Evolutionary conservation across 305 asterid species (phyloP).

Genomic region (Fraxinus ornus): DNA sequence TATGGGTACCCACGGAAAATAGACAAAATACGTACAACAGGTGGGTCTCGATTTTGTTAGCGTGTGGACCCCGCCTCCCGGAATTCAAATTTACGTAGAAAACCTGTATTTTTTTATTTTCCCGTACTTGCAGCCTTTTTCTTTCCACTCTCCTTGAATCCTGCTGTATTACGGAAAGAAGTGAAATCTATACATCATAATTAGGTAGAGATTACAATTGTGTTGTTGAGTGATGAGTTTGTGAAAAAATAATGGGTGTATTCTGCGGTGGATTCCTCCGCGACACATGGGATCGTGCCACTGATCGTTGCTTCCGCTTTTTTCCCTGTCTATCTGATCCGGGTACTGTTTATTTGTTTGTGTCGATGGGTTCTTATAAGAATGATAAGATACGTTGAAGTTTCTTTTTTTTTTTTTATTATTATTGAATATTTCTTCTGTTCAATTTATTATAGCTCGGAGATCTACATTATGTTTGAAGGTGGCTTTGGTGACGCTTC

Average conservation of each 20-base stretch:
- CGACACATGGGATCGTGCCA: conserved; percentile 52
- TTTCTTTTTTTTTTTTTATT: not conserved
- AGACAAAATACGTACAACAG: too few species aligned
- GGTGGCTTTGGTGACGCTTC: conserved; percentile 70
- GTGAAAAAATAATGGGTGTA: conserved; percentile 56
- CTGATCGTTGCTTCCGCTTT: conserved; percentile 71
- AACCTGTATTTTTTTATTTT: not conserved
- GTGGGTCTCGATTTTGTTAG: too few species aligned
- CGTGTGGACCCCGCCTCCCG: too few species aligned
- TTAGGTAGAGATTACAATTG: conserved; percentile 24
- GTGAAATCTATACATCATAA: conserved; percentile 3
- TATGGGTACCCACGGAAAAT: too few species aligned
- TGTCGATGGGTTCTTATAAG: conserved; percentile 12
- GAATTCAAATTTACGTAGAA: too few species aligned
- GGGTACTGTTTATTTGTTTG: conserved; percentile 36
- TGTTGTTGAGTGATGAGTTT: conserved; percentile 26
- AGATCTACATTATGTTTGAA: conserved; percentile 73
- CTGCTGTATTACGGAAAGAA: not conserved
- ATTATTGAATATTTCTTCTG: not conserved
- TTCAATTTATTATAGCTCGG: conserved; percentile 51
- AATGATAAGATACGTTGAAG: not conserved
- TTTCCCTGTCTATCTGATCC: conserved; percentile 92
- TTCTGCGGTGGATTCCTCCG: conserved; percentile 47
- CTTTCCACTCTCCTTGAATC: not conserved
- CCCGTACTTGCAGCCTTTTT: not conserved